Conservation (phyloP, 805 yeast species). For the Metschnikowia borealis region DNA sequence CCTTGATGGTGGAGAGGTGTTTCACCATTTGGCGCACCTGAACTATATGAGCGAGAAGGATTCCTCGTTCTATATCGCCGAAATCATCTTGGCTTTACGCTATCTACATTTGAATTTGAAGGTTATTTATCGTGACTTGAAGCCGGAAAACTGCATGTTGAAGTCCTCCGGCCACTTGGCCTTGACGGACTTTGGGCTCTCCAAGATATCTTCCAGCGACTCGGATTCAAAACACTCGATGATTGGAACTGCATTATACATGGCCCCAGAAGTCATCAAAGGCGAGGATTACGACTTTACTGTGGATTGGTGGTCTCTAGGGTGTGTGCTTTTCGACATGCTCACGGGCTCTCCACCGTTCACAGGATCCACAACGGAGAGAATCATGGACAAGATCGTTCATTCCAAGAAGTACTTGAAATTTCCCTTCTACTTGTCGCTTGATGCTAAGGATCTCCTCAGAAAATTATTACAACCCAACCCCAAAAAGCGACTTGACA, state of each 20-base stretch:
- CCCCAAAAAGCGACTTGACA: constrained; percentile 55
- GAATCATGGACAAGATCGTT: constrained; percentile 69
- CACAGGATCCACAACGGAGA: constrained; percentile 75
- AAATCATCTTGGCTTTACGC: constrained; percentile 17
- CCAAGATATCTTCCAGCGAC: constrained; percentile 34
- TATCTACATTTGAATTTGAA: constrained; percentile 25
- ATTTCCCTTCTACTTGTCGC: constrained; percentile 71
- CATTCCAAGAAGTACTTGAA: constrained; percentile 55
- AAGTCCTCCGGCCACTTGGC: constrained; percentile 39
- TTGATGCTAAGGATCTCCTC: constrained; percentile 75
- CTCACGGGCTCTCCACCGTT: constrained; percentile 86
- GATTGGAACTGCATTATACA: constrained; percentile 77
- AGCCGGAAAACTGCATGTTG: constrained; percentile 46
- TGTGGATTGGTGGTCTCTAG: constrained; percentile 93
- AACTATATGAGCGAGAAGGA: constrained; percentile 18
- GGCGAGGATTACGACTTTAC: constrained; percentile 74
- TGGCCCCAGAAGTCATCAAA: constrained; percentile 85
- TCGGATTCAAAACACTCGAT: constrained; percentile 46
- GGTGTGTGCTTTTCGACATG: constrained; percentile 76
- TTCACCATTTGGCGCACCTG: constrained; percentile 52
- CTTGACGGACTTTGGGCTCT: constrained; percentile 43
- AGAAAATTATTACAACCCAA: constrained; percentile 63
- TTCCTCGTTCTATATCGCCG: constrained; percentile 18
- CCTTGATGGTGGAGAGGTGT: constrained; percentile 86
- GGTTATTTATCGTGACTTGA: constrained; percentile 41